A percentile compares a stretch with the other conserved stretches of the same genome.
phyloP scores from a whole-genome alignment of 73 alveolate species.

The Symbiodinium natans region DNA sequence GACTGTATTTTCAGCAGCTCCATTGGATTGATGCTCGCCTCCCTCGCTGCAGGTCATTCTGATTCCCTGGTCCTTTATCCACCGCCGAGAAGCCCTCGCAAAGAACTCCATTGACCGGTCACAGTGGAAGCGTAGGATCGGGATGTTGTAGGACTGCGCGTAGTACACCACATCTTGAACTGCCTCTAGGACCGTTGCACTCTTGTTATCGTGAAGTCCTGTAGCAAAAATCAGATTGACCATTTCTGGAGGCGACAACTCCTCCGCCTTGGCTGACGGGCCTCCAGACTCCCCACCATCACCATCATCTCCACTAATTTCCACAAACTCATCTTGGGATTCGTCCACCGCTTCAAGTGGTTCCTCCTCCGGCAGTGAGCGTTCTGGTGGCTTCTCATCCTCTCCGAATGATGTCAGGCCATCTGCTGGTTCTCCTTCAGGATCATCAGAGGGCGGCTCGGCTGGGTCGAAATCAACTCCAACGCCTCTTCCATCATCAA shows the following conservation, averaged over 20 bases:
- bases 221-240: background rate
- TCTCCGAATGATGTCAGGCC: background rate
- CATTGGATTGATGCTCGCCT: background rate
- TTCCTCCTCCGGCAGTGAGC: no score
- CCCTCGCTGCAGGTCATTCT: background rate
- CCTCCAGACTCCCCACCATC: no score
- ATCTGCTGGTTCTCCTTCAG: no score
- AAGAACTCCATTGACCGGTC: background rate
- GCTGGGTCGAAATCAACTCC: no score
- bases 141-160: background rate
- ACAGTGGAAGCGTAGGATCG: background rate
- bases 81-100: background rate
- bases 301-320: no score
- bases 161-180: background rate
- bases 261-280: no score
- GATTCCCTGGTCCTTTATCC: background rate
- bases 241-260: background rate
- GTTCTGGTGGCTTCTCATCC: background rate
- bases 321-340: no score
- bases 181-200: background rate
- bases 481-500: no score
- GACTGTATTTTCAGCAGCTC: background rate
- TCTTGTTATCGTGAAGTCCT: background rate
- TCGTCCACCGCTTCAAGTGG: no score
- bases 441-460: no score